phyloP scores from a whole-genome alignment of 352 stramenopile species.

The Phytophthora tentaculata region DNA sequence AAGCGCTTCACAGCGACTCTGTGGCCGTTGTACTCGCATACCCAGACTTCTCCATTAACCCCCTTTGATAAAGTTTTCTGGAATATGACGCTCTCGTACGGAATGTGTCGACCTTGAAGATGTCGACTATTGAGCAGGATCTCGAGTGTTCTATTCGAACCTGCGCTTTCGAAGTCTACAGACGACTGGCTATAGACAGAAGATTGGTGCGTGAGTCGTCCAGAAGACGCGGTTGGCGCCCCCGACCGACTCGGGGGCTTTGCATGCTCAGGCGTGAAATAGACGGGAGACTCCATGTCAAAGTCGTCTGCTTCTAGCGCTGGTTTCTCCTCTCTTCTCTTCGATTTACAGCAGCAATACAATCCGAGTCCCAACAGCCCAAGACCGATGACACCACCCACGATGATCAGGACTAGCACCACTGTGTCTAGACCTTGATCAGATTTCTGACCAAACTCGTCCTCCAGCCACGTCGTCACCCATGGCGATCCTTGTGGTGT shows the following conservation, averaged over 20 bases:
- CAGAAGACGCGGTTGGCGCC: no score
- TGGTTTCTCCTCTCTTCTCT: not conserved
- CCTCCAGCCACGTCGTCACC: conserved; percentile 28
- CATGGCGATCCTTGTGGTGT: conserved; percentile 13
- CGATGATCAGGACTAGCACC: conserved; percentile 25
- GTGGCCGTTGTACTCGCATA: conserved; percentile 51
- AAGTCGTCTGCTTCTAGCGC: no score
- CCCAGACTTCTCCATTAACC: conserved; percentile 53
- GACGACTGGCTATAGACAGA: no score
- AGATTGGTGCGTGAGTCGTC: no score
- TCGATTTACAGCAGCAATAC: conserved; percentile 19
- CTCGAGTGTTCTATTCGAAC: conserved; percentile 34
- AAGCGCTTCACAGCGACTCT: conserved; percentile 54
- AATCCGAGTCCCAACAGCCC: conserved; percentile 11
- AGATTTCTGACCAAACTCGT: conserved; percentile 19
- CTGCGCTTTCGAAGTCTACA: conserved; percentile 25
- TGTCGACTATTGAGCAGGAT: conserved; percentile 22
- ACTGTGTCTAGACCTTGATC: conserved; percentile 15
- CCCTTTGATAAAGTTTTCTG: conserved; percentile 38
- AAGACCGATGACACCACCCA: conserved; percentile 16
- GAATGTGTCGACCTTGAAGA: conserved; percentile 29
- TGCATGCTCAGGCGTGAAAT: no score
- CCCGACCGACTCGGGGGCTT: no score
- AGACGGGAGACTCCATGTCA: no score
- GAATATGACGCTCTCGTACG: conserved; percentile 25